phyloP scores from a whole-genome alignment of 805 yeast genomes.

The Helenozyma baotianmanensis region DNA sequence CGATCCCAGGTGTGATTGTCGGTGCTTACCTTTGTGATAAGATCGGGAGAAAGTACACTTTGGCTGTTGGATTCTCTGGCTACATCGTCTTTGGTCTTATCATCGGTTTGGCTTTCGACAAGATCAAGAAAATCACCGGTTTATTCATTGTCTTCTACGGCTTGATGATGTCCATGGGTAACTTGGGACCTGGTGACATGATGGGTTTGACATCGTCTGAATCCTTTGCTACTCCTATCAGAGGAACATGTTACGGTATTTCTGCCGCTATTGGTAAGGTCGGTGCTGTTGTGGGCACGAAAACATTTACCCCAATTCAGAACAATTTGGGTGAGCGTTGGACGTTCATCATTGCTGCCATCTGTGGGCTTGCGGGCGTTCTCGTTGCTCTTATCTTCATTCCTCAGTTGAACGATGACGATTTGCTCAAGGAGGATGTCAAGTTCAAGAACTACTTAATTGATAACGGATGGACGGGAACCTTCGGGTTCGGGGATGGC shows the following conservation, averaged over 20 bases:
- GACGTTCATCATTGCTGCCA: constrained; percentile 79
- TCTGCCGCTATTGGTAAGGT: constrained; percentile 79
- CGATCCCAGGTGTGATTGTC: constrained; percentile 67
- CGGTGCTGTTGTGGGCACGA: constrained; percentile 82
- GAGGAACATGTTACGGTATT: constrained; percentile 72
- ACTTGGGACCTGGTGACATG: constrained; percentile 76
- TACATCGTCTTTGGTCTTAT: constrained; percentile 68
- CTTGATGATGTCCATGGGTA: constrained; percentile 63
- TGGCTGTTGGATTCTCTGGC: constrained; percentile 67
- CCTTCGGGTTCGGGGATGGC: constrained; percentile 32
- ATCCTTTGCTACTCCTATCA: constrained; percentile 67
- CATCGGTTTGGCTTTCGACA: constrained; percentile 59
- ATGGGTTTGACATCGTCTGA: constrained; percentile 65
- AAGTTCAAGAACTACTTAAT: constrained; percentile 56
- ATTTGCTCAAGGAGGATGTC: constrained; percentile 59
- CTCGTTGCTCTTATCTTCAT: constrained; percentile 53
- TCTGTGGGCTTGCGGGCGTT: constrained; percentile 64
- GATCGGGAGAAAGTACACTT: constrained; percentile 67
- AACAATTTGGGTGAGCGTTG: constrained; percentile 58
- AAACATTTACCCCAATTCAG: constrained; percentile 66
- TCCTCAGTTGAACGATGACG: constrained; percentile 70
- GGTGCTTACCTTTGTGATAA: constrained; percentile 64
- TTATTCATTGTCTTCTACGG: constrained; percentile 72
- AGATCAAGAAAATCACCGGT: constrained; percentile 53
- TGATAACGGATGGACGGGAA: constrained; percentile 55